Conservation (phyloP, 2,329 filamentous ascomycete genomes). For the Sporothrix dimorphospora region DNA sequence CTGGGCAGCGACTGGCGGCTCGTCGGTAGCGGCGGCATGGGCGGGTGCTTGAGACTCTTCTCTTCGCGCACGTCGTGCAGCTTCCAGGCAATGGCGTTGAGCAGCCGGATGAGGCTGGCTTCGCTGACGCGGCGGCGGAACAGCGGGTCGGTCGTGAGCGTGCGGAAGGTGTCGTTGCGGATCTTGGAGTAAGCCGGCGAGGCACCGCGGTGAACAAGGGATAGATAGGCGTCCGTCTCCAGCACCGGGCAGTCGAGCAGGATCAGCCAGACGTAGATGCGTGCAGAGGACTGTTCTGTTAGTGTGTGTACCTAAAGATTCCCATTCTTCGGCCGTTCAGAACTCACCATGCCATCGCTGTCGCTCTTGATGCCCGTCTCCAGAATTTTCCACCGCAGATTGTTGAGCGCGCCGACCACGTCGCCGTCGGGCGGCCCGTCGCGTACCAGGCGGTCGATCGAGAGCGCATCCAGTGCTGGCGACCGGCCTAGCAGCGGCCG, state of each 20-base stretch:
- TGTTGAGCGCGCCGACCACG: conserved; percentile 66
- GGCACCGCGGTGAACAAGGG: conserved; percentile 86
- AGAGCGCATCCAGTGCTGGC: conserved; percentile 58
- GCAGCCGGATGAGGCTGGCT: conserved; percentile 87
- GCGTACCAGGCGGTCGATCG: conserved; percentile 75
- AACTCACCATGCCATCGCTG: conserved; percentile 75
- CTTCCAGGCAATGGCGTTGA: conserved; percentile 95
- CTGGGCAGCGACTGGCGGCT: conserved; percentile 36
- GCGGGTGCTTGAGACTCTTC: conserved; percentile 28
- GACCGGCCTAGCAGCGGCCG: conserved; percentile 51
- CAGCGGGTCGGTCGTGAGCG: conserved; percentile 92
- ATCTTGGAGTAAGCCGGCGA: conserved; percentile 97
- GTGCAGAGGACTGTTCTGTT: conserved; percentile 72
- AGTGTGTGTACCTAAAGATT: no score
- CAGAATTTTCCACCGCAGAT: conserved; percentile 72
- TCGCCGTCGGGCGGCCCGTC: conserved; percentile 78
- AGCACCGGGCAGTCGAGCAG: conserved; percentile 86
- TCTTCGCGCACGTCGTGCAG: conserved; percentile 76
- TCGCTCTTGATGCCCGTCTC: conserved; percentile 76
- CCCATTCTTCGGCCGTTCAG: no score
- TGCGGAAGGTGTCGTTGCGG: conserved; percentile 96
- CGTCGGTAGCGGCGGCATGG: neutral
- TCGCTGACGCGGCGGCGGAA: conserved; percentile 95
- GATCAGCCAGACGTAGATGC: conserved; percentile 96
- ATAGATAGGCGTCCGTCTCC: conserved; percentile 84